These are phyloP conservation scores for Penicillium fimorum DNA, from an alignment of 495 filamentous ascomycete genomes.

Conservation along the genomic window DNA sequence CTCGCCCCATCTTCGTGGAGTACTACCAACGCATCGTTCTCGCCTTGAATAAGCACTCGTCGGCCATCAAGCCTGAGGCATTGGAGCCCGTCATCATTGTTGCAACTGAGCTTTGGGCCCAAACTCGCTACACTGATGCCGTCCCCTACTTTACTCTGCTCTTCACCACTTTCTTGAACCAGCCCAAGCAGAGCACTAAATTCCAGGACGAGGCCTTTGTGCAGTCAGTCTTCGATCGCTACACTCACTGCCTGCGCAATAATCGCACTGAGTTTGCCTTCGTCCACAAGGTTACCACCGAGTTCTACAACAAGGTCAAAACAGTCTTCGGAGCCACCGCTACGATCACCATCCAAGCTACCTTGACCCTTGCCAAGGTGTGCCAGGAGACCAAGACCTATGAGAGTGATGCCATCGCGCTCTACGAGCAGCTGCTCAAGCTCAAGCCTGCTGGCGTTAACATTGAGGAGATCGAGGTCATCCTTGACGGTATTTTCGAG, in stretches of 20 bases:
- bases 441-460: conserved; percentile 32
- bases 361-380: conserved; percentile 36
- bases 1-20: conserved; percentile 33
- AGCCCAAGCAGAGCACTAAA: conserved; percentile 30
- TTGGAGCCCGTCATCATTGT: conserved; percentile 40
- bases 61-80: conserved; percentile 32
- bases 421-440: conserved; percentile 35
- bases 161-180: conserved; percentile 33
- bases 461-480: conserved; percentile 32
- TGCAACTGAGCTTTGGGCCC: conserved; percentile 35
- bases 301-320: conserved; percentile 36
- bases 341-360: conserved; percentile 36
- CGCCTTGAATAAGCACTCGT: conserved; percentile 36
- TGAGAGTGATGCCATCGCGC: conserved; percentile 31
- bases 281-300: conserved; percentile 36
- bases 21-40: conserved; percentile 40
- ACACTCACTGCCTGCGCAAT: conserved; percentile 33
- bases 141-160: conserved; percentile 32
- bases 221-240: conserved; percentile 32
- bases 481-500: conserved; percentile 38
- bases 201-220: conserved; percentile 34
- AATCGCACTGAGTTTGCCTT: conserved; percentile 28
- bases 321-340: conserved; percentile 34
- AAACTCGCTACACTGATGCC: conserved; percentile 38
- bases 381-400: conserved; percentile 39